Percentiles rank a stretch among this genome's conserved stretches.
These are phyloP conservation scores for Penicillium sp. DNA, from an alignment of 2,329 filamentous ascomycete species.

Conservation along the genomic window DNA sequence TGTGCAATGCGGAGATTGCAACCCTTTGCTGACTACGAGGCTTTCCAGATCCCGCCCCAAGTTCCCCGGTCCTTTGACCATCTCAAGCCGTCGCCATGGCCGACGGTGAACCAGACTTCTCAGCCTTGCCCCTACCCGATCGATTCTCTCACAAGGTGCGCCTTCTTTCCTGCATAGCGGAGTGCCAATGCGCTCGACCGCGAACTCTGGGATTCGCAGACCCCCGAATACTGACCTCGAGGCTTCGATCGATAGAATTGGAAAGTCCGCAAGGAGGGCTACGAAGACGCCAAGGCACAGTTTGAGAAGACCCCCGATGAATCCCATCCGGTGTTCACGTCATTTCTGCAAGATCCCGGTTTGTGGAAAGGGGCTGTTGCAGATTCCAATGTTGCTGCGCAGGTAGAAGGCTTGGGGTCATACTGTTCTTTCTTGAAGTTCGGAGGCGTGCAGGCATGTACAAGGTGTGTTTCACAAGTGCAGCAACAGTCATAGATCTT, in stretches of 20 bases:
- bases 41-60: slow-evolving; percentile 1
- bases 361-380: slow-evolving; percentile 90
- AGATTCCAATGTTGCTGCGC: slow-evolving; percentile 94
- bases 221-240: slow-evolving; percentile 20
- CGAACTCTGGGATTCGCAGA: background rate
- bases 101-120: slow-evolving; percentile 45
- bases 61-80: slow-evolving; percentile 3
- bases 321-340: slow-evolving; percentile 76
- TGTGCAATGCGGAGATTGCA: background rate
- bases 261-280: slow-evolving; percentile 94
- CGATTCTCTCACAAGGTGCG: slow-evolving; percentile 45
- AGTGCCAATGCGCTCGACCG: background rate
- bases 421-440: slow-evolving; percentile 92
- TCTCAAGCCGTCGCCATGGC: slow-evolving; percentile 35
- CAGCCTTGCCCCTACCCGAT: slow-evolving; percentile 43
- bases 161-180: background rate
- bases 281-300: slow-evolving; percentile 84
- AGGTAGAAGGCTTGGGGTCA: slow-evolving; percentile 84
- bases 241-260: slow-evolving; percentile 59
- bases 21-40: slow-evolving; percentile 6
- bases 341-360: slow-evolving; percentile 78
- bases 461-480: slow-evolving; percentile 58
- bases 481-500: too few species aligned
- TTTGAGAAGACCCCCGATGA: slow-evolving; percentile 85
- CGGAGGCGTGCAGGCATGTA: slow-evolving; percentile 73